phyloP scores from a whole-genome alignment of 495 filamentous ascomycete genomes.

The Daldinia caldariorum region DNA sequence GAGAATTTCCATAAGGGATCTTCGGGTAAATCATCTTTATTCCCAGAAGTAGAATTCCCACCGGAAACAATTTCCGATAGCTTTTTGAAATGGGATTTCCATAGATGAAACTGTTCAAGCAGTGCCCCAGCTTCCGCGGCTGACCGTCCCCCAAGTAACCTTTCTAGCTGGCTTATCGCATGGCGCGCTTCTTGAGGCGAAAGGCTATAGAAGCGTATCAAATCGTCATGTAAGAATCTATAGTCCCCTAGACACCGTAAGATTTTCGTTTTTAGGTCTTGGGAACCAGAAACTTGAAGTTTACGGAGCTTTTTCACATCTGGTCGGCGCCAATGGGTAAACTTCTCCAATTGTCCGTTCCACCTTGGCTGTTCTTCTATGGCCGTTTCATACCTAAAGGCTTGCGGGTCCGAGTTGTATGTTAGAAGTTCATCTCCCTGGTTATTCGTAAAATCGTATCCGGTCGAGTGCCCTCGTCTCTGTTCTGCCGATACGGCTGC shows the following conservation, averaged over 20 bases:
- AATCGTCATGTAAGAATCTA: constrained; percentile 15
- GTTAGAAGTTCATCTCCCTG: not conserved
- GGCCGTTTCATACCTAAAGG: not conserved
- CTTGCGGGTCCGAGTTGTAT: not conserved
- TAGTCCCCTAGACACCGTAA: constrained; percentile 19
- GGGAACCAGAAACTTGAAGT: not conserved
- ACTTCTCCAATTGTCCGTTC: constrained; percentile 20
- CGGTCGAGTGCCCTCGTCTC: not conserved
- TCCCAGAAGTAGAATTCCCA: not conserved
- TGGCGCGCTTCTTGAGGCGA: constrained; percentile 34
- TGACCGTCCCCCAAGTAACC: constrained; percentile 26
- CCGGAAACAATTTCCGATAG: not conserved
- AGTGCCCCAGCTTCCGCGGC: constrained; percentile 7
- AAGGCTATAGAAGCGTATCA: constrained; percentile 23
- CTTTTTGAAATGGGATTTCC: constrained; percentile 32
- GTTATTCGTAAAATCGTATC: not conserved
- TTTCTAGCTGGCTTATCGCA: constrained; percentile 36
- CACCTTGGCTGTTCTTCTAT: not conserved
- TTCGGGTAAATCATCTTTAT: not conserved
- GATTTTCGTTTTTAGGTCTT: constrained; percentile 34
- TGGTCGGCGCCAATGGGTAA: not conserved
- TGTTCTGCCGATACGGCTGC: constrained; percentile 23
- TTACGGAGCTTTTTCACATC: not conserved
- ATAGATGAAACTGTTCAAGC: constrained; percentile 39
- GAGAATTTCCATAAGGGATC: constrained; percentile 20